Percentiles rank a stretch among this genome's conserved stretches.
Conservation (phyloP, 352 stramenopile genomes). For the Phytopythium montanum region DNA sequence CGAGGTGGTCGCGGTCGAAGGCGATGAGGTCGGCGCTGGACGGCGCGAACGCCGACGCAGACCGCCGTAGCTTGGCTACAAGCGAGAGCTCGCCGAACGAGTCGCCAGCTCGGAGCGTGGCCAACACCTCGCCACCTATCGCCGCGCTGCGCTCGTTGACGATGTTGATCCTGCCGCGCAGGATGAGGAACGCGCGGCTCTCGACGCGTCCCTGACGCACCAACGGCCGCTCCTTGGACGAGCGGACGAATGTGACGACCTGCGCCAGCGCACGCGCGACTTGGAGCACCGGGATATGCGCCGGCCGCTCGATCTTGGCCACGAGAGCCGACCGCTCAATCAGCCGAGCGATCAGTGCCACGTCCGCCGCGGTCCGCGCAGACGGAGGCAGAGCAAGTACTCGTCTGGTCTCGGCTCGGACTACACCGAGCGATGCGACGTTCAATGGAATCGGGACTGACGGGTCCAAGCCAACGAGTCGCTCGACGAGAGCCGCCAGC, state of each 20-base stretch:
- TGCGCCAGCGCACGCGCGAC: conserved; percentile 46
- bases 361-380: conserved; percentile 34
- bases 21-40: conserved; percentile 66
- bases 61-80: conserved; percentile 65
- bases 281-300: conserved; percentile 38
- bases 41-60: conserved; percentile 56
- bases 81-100: conserved; percentile 75
- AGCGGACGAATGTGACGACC: conserved; percentile 49
- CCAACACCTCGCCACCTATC: conserved; percentile 47
- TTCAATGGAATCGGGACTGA: background rate
- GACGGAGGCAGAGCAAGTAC: conserved; percentile 39
- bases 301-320: conserved; percentile 62
- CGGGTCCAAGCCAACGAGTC: background rate
- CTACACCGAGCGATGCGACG: conserved; percentile 58
- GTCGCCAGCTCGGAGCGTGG: conserved; percentile 57
- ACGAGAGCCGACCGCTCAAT: conserved; percentile 58
- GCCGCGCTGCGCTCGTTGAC: conserved; percentile 48
- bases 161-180: conserved; percentile 72
- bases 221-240: conserved; percentile 48
- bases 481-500: background rate
- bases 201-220: conserved; percentile 76
- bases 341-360: conserved; percentile 52
- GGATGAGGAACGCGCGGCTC: conserved; percentile 73
- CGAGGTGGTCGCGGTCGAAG: conserved; percentile 60
- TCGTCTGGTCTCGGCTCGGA: conserved; percentile 61